Evolutionary conservation across 257 asterid genomes (phyloP), one percentile per base, ranked within the genome.

Genomic region (Agastache rugosa): DNA sequence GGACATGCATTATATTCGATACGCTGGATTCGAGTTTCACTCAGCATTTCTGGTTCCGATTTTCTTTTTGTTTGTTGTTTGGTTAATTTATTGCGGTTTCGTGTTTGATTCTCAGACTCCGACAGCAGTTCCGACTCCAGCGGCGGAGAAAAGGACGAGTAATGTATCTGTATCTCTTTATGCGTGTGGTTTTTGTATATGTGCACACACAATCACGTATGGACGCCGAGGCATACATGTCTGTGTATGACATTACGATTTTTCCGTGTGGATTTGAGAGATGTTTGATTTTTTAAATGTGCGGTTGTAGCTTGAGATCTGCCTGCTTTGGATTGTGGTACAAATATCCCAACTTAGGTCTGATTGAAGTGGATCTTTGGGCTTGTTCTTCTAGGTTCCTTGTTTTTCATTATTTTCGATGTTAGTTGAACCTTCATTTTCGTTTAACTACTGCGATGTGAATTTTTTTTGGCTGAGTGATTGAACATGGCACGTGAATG

Each of bases 111-210:
- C 67, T 59, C 93, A 89, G 98, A 87, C 91, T 91, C 95, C 63
- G 96, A 83, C 44, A 85, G 66, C 60, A 86, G 88, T 71, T 72
- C 84, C 29, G 60, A 79, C 73, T 87, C 87, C 27, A 87, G 90
- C 77, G 87, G 60, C 29, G 93, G 72, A 53, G 95, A 86, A 37
- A 83, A 85, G 68, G 94, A 89, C 75, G 97, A 90, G 98, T 93
- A 86, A 48, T 73, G 22, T 73, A 27, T 75, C 78, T 42, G 51
- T 74, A 34, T 63, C 79, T 56, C 73, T 73, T 62, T 78, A 37
- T 78, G 79, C 69, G n/a, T 68, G 19, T 81, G 59, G 4, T 5
- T 7, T 59, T 67, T 71, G 16, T 76, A 60, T 55, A 61, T 76
- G 71, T 64, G 71, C 71, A 31, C 69, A 56, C 64, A n/a, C 72